Evolutionary conservation across 805 yeast species (phyloP), one percentile per base, ranked within the genome.

Genomic region (Spathaspora passalidarum): DNA sequence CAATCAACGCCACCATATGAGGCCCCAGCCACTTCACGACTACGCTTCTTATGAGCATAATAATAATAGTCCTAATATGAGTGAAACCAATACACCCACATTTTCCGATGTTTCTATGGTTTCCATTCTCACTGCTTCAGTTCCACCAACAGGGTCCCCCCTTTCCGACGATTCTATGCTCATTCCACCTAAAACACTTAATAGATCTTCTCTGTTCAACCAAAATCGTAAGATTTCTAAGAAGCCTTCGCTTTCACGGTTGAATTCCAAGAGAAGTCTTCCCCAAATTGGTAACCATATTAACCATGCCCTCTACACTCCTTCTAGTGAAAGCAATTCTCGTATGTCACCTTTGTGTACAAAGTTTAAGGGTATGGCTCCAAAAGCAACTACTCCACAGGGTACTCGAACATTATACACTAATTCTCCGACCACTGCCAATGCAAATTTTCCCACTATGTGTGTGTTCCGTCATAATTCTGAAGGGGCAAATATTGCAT

Each of bases 391-490:
- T 40, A 17, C 26, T 18, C 11, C 22, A n/a, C 16, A 4, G 34
- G 34, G 34, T 14, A 13, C 16, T 29, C 34, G 14, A 29, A 6
- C 34, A 29, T n/a, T n/a, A 7, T 29, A 29, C 7, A 5, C 34
- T 29, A 29, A 13, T 29, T 29, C 34, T 29, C 34, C 34, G 5
- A 29, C 34, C 14, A 18, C 22, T 40, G 26, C n/a, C 35, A 40
- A 14, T 14, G 43, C 23, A 18, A 42, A 41, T 9, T 40, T 54
- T 46, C 64, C 64, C 8, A 55, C 54, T 17, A 46, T 58, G 52
- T 54, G 57, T 45, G 52, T 52, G 22, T 60, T 60, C 50, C 59
- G 60, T 26, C 63, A 60, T 46, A 59, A 57, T 45, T 55, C 61
- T 13, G 63, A 59, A 32, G 43, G 56, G 6, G 46, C 55, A 42